Base-by-base conservation (phyloP, 441 rosid species). In the Iberis amara region DNA sequence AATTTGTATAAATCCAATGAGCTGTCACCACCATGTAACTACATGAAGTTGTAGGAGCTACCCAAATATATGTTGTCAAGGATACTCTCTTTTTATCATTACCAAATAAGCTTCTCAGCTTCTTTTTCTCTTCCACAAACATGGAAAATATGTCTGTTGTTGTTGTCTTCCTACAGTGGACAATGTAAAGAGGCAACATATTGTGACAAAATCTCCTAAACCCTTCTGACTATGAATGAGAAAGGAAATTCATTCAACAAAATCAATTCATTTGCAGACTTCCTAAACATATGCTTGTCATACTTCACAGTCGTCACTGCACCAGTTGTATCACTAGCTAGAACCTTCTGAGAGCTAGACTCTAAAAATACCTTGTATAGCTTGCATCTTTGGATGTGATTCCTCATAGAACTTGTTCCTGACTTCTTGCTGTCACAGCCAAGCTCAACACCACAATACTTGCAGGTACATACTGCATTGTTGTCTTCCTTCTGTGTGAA, bases 1-100 rank as follows among this genome's bases (percentile, higher is more conserved):
- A 39, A 1, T 49, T 49, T 3, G 12, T 33, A 31, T 59, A 27
- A 14, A 49, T 59, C 39, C 31, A 40, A 1, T 9, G 32, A 7
- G 48, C 9, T 6, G 44, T 56, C 2, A 24, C n/a, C 6, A 35
- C 52, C 52, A 56, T 35, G 11, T 56, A 56, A 4, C 9, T 15
- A 5, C 3, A 13, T 0, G 44, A 56, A 3, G 23, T 58, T 4
- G 55, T 47, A 3, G 39, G 28, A 18, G 55, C 37, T 14, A 3
- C 30, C 62, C 39, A 58, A 3, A 58, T 37, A 15, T 58, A 6
- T 3, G 23, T 11, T 0, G 55, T 58, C 10, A 58, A 39, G 10
- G 63, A 47, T 2, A 39, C 24, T 58, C 32, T 47, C 31, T 9
- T 28, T 12, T 47, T 58, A 3, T n/a, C 18, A 13, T 0, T 11